phyloP scores from a whole-genome alignment of 257 asterid species.

The Ilex aquifolium region DNA sequence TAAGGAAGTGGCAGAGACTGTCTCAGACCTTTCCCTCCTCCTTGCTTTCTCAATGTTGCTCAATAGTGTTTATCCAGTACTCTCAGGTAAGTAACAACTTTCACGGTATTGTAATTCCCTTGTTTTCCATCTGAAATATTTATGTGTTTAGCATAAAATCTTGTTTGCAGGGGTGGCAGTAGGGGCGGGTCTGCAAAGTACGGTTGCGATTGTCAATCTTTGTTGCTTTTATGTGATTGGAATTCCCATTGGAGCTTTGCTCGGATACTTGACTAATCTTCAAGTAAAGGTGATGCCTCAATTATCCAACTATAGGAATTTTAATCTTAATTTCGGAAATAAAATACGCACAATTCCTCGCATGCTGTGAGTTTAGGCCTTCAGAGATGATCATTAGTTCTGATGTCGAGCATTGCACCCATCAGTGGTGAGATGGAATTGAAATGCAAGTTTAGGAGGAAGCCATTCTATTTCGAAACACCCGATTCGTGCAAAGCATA shows the following conservation, averaged over 20 bases:
- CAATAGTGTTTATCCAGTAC: constrained; percentile 58
- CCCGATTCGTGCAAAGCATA: too few species aligned
- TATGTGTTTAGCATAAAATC: neutral
- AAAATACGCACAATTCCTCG: too few species aligned
- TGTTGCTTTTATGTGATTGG: constrained; percentile 65
- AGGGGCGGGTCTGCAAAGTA: constrained; percentile 74
- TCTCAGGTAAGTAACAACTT: constrained; percentile 40
- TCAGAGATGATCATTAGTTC: too few species aligned
- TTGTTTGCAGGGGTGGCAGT: constrained; percentile 66
- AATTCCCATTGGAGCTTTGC: constrained; percentile 57
- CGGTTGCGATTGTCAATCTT: constrained; percentile 63
- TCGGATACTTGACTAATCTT: constrained; percentile 53
- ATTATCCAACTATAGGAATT: too few species aligned
- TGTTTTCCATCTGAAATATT: too few species aligned
- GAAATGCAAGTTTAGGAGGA: too few species aligned
- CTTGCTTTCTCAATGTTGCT: constrained; percentile 64
- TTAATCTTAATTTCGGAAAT: too few species aligned
- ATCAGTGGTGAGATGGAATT: too few species aligned
- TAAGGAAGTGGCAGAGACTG: constrained; percentile 35
- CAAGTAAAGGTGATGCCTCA: constrained; percentile 47
- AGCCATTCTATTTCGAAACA: too few species aligned
- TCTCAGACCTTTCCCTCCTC: constrained; percentile 48
- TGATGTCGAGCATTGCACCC: too few species aligned
- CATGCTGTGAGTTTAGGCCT: too few species aligned
- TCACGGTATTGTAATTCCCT: neutral